Evolutionary conservation across 2,329 filamentous ascomycete genomes (phyloP), one percentile per base, ranked within the genome.

Genomic region (Ascochyta fabae): DNA sequence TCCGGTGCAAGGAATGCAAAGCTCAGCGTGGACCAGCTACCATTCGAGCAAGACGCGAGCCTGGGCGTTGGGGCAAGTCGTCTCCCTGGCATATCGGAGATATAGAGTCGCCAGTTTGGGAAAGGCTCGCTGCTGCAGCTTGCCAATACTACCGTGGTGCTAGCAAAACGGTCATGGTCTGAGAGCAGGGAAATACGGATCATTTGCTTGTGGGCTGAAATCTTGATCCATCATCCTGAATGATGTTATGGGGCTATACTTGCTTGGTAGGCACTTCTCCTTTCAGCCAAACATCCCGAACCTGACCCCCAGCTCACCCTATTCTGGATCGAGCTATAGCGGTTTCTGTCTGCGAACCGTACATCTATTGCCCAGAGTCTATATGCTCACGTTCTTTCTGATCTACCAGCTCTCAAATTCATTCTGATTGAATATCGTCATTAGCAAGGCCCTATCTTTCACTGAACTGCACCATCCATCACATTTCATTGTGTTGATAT

Each of bases 71-170:
- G 71, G 61, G 70, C 70, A 73, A 64, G 71, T 66, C 66, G 61
- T 64, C 69, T 74, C 72, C 71, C 72, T 77, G 69, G 65, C 73
- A 60, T 74, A 53, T 68, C 72, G 73, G 73, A 72, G 71, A 75
- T 73, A 73, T 77, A 77, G 66, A 73, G 64, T 66, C 61, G 59
- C 76, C 71, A 61, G 60, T 73, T 78, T 73, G 64, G 75, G 76
- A 71, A 72, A 74, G 70, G 72, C 63, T 74, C 72, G 75, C 73
- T 73, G 69, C 76, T 79, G 78, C 77, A 79, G 76, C 76, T 75
- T 75, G 68, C 76, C 75, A 77, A 77, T 78, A 74, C 74, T 75
- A 79, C 75, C 72, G 70, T 76, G 70, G 73, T 75, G 74, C 74
- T 76, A 73, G 71, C 41, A 73, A 66, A 70, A 73, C 67, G 71